phyloP scores from a whole-genome alignment of 2,329 filamentous ascomycete genomes.

The Sclerotinia minor region DNA sequence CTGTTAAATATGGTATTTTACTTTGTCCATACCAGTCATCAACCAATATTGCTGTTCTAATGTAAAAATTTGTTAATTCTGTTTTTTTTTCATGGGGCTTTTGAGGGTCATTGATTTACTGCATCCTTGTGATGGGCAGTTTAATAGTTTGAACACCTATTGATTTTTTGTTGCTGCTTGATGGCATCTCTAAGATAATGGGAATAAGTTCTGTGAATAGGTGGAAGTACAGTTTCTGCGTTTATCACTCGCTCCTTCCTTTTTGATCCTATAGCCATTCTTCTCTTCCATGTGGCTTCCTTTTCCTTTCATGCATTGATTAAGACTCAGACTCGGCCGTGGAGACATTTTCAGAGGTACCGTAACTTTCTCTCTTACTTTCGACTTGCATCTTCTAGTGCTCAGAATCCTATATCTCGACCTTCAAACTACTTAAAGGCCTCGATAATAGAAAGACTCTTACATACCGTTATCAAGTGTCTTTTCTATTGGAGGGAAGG shows the following conservation, averaged over 20 bases:
- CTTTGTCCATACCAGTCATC: not conserved
- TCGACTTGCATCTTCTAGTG: not conserved
- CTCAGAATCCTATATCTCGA: not conserved
- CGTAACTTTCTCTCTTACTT: not conserved
- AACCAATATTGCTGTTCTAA: not conserved
- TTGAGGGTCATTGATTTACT: no score
- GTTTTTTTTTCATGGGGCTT: not conserved
- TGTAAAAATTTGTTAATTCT: constrained; percentile 9
- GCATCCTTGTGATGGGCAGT: not conserved
- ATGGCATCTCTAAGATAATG: not conserved
- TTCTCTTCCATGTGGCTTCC: not conserved
- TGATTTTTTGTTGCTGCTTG: not conserved
- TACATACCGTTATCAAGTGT: no score
- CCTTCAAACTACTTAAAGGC: not conserved
- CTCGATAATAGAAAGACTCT: not conserved
- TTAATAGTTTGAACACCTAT: not conserved
- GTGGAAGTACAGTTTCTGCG: constrained; percentile 25
- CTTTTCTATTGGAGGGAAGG: not conserved
- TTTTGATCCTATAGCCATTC: not conserved
- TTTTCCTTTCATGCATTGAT: no score
- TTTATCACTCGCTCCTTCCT: constrained; percentile 4
- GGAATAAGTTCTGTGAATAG: not conserved
- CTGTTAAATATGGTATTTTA: not conserved
- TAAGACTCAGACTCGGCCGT: not conserved
- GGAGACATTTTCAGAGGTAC: accelerated